phyloP scores from a whole-genome alignment of 208 protist genomes.

The Crithidia bombi region DNA sequence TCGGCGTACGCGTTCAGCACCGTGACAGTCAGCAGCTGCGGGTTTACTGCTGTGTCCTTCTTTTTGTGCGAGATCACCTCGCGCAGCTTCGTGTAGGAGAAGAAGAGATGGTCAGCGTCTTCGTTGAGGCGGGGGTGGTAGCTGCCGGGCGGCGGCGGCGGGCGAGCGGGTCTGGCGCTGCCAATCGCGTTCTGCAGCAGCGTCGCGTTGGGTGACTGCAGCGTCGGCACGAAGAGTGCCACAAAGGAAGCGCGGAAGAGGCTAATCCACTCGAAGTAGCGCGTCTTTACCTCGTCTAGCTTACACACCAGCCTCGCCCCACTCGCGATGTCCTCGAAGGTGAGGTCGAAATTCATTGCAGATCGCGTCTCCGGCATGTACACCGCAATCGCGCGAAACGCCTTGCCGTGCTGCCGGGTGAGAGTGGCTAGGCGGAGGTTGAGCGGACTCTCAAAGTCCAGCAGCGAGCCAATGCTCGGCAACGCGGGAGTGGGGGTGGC shows the following conservation, averaged over 20 bases:
- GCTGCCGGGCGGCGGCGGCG: slow-evolving; percentile 38
- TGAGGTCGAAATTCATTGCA: slow-evolving; percentile 73
- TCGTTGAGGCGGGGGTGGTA: slow-evolving; percentile 50
- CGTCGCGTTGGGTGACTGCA: slow-evolving; percentile 69
- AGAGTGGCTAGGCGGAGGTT: slow-evolving; percentile 89
- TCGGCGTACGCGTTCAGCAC: slow-evolving; percentile 87
- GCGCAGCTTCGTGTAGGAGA: slow-evolving; percentile 83
- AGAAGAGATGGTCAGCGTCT: slow-evolving; percentile 84
- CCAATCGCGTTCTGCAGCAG: slow-evolving; percentile 79
- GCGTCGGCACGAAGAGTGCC: slow-evolving; percentile 83
- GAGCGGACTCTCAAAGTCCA: slow-evolving; percentile 82
- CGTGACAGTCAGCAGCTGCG: slow-evolving; percentile 64
- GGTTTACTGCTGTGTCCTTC: slow-evolving; percentile 65
- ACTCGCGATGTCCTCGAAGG: slow-evolving; percentile 87
- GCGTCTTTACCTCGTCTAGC: slow-evolving; percentile 63
- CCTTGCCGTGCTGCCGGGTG: slow-evolving; percentile 79
- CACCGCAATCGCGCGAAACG: slow-evolving; percentile 83
- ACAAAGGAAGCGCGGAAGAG: slow-evolving; percentile 81
- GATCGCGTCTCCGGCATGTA: slow-evolving; percentile 56
- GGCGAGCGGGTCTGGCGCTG: slow-evolving; percentile 35
- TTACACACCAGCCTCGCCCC: slow-evolving; percentile 65
- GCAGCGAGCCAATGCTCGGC: slow-evolving; percentile 48
- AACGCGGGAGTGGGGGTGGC: background rate
- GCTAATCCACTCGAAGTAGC: slow-evolving; percentile 77
- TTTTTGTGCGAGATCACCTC: slow-evolving; percentile 77